A percentile compares a stretch with the other conserved stretches of the same genome.
These are phyloP conservation scores for Diaporthe destruens DNA, from an alignment of 2,329 filamentous ascomycete genomes.

Conservation along the genomic window DNA sequence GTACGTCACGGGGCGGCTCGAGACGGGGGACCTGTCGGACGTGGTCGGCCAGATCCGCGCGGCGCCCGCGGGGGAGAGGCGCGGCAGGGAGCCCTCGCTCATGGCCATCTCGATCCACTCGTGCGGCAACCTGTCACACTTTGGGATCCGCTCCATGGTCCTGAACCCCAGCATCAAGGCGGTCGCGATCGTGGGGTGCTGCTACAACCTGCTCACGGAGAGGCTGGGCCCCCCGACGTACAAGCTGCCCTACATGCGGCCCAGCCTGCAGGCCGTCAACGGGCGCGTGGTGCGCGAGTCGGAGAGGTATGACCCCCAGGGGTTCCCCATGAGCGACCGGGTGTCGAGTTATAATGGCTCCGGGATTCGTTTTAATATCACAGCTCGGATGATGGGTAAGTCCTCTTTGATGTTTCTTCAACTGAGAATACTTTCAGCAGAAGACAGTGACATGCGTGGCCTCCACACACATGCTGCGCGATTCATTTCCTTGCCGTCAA, in stretches of 20 bases:
- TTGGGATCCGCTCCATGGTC: conserved; percentile 87
- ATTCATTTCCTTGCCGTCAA: too few species aligned
- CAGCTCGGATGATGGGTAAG: conserved; percentile 89
- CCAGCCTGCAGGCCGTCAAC: conserved; percentile 74
- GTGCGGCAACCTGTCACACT: conserved; percentile 96
- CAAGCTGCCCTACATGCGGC: conserved; percentile 83
- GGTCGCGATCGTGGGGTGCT: conserved; percentile 97
- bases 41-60: conserved; percentile 73
- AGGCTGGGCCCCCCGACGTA: conserved; percentile 87
- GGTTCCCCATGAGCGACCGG: conserved; percentile 89
- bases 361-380: conserved; percentile 91
- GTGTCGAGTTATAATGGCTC: conserved; percentile 69
- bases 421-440: too few species aligned
- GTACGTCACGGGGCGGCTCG: conserved; percentile 81
- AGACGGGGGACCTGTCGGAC: conserved; percentile 77
- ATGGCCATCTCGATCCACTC: conserved; percentile 97
- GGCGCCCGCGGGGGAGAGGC: conserved; percentile 45
- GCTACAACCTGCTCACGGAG: conserved; percentile 96
- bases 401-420: background rate
- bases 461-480: too few species aligned
- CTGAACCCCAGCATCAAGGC: conserved; percentile 87
- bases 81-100: conserved; percentile 62
- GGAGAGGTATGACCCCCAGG: conserved; percentile 83
- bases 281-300: conserved; percentile 78
- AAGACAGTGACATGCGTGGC: too few species aligned